phyloP scores from a whole-genome alignment of 805 yeast genomes.

The Barnettozyma siamensis region DNA sequence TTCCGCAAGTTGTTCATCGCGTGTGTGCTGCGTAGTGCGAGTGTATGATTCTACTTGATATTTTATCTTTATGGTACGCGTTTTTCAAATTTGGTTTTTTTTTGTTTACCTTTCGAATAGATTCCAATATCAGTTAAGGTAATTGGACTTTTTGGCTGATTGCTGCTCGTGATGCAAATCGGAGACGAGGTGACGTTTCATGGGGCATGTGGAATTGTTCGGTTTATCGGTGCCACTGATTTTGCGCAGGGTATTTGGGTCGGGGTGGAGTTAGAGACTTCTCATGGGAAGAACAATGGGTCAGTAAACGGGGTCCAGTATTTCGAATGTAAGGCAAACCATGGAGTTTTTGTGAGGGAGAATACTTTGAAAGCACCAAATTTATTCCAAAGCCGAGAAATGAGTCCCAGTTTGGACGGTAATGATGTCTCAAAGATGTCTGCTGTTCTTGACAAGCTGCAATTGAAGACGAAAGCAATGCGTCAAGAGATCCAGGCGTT shows the following conservation, averaged over 20 bases:
- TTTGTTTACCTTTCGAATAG: constrained; percentile 1
- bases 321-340: constrained; percentile 51
- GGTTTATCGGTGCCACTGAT: constrained; percentile 46
- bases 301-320: constrained; percentile 52
- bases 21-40: neutral
- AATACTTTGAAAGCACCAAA: constrained; percentile 20
- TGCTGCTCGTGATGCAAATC: constrained; percentile 1
- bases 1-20: constrained; percentile 2
- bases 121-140: neutral
- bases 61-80: constrained; percentile 1
- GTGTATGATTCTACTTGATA: too few relatives aligned
- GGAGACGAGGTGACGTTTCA: constrained; percentile 18
- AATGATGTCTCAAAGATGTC: constrained; percentile 16
- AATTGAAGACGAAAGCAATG: constrained; percentile 36
- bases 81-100: neutral
- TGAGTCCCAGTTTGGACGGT: neutral
- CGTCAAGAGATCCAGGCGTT: constrained; percentile 27
- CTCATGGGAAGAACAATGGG: constrained; percentile 81
- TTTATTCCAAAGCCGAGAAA: neutral
- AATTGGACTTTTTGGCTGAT: neutral
- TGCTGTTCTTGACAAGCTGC: constrained; percentile 38
- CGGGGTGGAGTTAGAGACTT: constrained; percentile 73
- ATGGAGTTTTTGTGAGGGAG: constrained; percentile 49
- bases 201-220: constrained; percentile 35
- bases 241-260: constrained; percentile 71